Evolutionary conservation across 495 filamentous ascomycete genomes (phyloP), one percentile per base, ranked within the genome.

Genomic region (Baudoinia panamericana): DNA sequence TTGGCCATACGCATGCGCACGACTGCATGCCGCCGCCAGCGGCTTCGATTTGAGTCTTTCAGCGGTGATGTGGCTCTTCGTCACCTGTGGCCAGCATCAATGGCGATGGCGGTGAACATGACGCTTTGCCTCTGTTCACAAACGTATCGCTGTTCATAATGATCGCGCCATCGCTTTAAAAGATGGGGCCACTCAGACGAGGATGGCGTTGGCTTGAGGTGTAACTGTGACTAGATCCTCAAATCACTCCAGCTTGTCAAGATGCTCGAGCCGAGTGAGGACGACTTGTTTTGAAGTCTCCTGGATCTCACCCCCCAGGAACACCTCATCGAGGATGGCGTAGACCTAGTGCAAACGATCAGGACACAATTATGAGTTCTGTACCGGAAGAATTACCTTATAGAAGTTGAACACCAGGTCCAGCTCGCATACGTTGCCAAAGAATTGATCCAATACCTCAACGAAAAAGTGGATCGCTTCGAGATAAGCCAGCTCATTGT

Each of bases 381-480:
- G 16, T 10, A 24, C 36, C 31, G 9, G 18, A 6, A 16, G 23
- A 58, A 60, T 5, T 39, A 80, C 80, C 73, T 87, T 87, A 60
- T 85, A 86, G 56, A 87, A 97, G 63, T 95, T 96, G 65, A 97
- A 97, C 46, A 97, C 92, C 63, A 97, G 66, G 71, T 97, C 90
- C 62, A 97, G 70, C 68, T 97, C 90, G 64, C 90, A 97, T 39
- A 97, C 90, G 60, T 97, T 97, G 52, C 90, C 90, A 59, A 97
- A 97, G 67, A 97, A 97, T 51, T 82, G 72, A 71, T 97, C 90
- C 54, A 97, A 69, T 47, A 97, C 90, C 65, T 97, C 90, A 46
- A 97, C 90, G 57, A 97, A 96, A 67, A 97, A 96, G 68, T 97
- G 90, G 58, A 97, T 94, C 0, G 88, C 90, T 62, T 97, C 90